phyloP scores from a whole-genome alignment of 768 basidiomycete genomes.

The Phlebiopsis flavidoalba region DNA sequence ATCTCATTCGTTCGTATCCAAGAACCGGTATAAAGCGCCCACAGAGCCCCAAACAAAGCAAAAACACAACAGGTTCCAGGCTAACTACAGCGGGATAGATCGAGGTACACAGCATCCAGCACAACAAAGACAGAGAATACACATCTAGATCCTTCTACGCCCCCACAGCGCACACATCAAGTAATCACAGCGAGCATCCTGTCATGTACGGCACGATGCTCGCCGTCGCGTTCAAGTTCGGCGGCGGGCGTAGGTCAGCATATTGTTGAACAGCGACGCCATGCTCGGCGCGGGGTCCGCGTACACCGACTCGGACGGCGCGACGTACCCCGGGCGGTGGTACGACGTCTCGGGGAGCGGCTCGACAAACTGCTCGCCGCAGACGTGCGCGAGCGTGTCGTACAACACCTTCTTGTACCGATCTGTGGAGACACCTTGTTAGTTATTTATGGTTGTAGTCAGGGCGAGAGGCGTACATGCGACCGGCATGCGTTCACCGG shows the following conservation, averaged over 20 bases:
- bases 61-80: neutral
- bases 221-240: neutral
- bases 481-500: conserved; percentile 64
- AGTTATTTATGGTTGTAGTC: neutral
- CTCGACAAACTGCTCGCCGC: conserved; percentile 20
- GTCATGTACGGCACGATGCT: neutral
- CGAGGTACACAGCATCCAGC: neutral
- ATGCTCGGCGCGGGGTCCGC: neutral
- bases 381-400: conserved; percentile 26
- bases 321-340: neutral
- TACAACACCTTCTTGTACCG: conserved; percentile 56
- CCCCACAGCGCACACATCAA: neutral
- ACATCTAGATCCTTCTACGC: neutral
- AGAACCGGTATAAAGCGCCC: neutral
- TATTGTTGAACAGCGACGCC: neutral
- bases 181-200: neutral
- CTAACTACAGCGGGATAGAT: neutral
- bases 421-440: conserved; percentile 19
- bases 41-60: neutral
- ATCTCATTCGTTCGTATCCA: neutral
- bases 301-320: neutral
- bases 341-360: conserved; percentile 8
- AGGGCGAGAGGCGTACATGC: conserved; percentile 35
- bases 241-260: neutral
- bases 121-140: neutral